These are phyloP conservation scores for Moniliella sp. DNA, from an alignment of 1,284 basidiomycete genomes.

Conservation along the genomic window DNA sequence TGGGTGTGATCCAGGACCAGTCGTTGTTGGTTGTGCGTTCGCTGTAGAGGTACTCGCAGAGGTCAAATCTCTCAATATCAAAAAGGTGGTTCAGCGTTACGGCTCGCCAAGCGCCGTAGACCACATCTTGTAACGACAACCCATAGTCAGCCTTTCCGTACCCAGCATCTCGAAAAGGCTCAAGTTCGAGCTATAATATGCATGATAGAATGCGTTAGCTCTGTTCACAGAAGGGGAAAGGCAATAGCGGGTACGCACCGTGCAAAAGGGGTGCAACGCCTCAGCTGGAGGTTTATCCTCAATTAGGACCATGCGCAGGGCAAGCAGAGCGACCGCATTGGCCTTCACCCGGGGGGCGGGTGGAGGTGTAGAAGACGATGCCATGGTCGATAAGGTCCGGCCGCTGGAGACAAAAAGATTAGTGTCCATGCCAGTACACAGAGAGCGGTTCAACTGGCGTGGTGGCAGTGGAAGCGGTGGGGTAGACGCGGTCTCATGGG, in stretches of 20 bases:
- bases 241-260: too few relatives aligned
- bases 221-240: too few relatives aligned
- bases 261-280: slow-evolving; percentile 53
- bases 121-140: slow-evolving; percentile 56
- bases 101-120: slow-evolving; percentile 92
- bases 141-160: slow-evolving; percentile 75
- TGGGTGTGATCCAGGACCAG: slow-evolving; percentile 65
- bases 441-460: too few relatives aligned
- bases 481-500: too few relatives aligned
- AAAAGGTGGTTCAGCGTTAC: slow-evolving; percentile 67
- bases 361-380: slow-evolving; percentile 71
- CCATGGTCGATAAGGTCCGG: slow-evolving; percentile 48
- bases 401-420: too few relatives aligned
- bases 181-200: slow-evolving; percentile 1
- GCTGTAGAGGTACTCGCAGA: slow-evolving; percentile 70
- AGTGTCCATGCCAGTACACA: too few relatives aligned
- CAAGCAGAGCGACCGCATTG: slow-evolving; percentile 74
- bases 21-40: slow-evolving; percentile 48
- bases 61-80: slow-evolving; percentile 65
- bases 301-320: slow-evolving; percentile 77
- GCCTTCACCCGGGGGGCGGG: slow-evolving; percentile 66
- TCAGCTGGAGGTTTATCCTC: slow-evolving; percentile 77
- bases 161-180: slow-evolving; percentile 81
- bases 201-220: too few relatives aligned
- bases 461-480: too few relatives aligned